Conservation (phyloP, 257 asterid species). For the Prunella vulgaris region DNA sequence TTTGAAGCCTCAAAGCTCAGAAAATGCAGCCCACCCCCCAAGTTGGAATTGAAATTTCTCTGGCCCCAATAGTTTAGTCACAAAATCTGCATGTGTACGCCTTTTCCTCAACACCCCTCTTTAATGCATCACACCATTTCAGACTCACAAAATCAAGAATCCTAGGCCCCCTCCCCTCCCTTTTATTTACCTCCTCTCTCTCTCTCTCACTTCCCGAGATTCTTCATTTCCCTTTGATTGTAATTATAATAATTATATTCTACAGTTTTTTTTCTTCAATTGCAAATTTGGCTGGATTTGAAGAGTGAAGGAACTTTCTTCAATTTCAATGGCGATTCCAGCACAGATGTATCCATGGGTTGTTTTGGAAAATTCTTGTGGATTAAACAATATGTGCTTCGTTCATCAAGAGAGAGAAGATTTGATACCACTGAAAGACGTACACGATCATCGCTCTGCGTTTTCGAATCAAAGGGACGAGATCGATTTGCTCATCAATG, state of each 20-base stretch:
- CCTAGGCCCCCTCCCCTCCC: conserved; percentile 31
- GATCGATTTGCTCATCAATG: conserved; percentile 44
- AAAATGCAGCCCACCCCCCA: neutral
- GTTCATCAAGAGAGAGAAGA: conserved; percentile 14
- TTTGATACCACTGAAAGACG: conserved; percentile 17
- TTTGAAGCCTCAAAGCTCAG: conserved; percentile 10
- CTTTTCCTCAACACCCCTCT: conserved; percentile 34
- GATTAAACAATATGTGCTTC: conserved; percentile 29
- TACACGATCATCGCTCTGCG: neutral
- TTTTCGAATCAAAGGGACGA: conserved; percentile 45
- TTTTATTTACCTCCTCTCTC: conserved; percentile 4
- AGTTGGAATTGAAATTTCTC: conserved; percentile 21
- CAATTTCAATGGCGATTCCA: conserved; percentile 50
- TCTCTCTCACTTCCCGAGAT: neutral
- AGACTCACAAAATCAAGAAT: conserved; percentile 28
- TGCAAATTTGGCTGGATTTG: too few species aligned
- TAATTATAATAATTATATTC: too few species aligned
- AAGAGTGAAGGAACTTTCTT: too few species aligned
- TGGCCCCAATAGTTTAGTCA: conserved; percentile 37
- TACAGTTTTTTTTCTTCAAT: too few species aligned
- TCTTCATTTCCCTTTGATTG: neutral
- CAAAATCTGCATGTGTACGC: conserved; percentile 63
- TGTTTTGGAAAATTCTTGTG: conserved; percentile 36
- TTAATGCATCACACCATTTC: conserved; percentile 38
- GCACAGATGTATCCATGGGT: conserved; percentile 39